These are phyloP conservation scores for Taphrina populina DNA, from an alignment of 1,139 yeast species.

Conservation along the genomic window DNA sequence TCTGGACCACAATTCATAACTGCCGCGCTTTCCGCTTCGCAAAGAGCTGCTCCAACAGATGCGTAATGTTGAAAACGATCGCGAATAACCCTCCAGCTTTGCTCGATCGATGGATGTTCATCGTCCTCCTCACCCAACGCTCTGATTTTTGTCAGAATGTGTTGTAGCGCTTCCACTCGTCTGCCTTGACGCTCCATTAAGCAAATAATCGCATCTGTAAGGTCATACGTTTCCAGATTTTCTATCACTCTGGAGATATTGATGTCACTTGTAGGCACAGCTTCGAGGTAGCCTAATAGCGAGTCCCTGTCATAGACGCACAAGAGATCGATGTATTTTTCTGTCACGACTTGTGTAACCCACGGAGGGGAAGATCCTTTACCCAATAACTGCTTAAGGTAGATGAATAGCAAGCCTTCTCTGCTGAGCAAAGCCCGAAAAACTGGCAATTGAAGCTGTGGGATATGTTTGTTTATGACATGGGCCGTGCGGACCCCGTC, in stretches of 20 bases:
- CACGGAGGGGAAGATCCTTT: neutral
- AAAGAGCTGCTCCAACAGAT: neutral
- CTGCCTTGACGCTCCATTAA: slow-evolving; percentile 37
- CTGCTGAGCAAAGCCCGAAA: slow-evolving; percentile 33
- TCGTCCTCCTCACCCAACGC: no score
- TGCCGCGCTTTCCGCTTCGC: neutral
- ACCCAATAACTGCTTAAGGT: slow-evolving; percentile 40
- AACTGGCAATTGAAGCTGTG: slow-evolving; percentile 41
- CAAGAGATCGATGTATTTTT: slow-evolving; percentile 40
- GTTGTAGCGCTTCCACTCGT: slow-evolving; percentile 36
- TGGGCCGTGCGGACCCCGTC: slow-evolving; percentile 38
- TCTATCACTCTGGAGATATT: slow-evolving; percentile 35
- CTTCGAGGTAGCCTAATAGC: slow-evolving; percentile 36
- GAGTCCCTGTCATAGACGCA: slow-evolving; percentile 39
- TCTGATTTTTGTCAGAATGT: no score
- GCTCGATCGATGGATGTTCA: no score
- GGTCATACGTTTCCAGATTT: slow-evolving; percentile 37
- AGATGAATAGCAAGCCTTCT: slow-evolving; percentile 38
- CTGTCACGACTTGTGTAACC: neutral
- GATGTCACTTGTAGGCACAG: slow-evolving; percentile 36
- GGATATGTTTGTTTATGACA: slow-evolving; percentile 41
- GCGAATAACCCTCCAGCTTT: no score
- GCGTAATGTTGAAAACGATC: no score
- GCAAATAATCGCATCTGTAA: slow-evolving; percentile 39
- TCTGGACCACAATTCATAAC: neutral